phyloP scores from a whole-genome alignment of 352 stramenopile genomes.

The Phytopythium chamaehyphon region DNA sequence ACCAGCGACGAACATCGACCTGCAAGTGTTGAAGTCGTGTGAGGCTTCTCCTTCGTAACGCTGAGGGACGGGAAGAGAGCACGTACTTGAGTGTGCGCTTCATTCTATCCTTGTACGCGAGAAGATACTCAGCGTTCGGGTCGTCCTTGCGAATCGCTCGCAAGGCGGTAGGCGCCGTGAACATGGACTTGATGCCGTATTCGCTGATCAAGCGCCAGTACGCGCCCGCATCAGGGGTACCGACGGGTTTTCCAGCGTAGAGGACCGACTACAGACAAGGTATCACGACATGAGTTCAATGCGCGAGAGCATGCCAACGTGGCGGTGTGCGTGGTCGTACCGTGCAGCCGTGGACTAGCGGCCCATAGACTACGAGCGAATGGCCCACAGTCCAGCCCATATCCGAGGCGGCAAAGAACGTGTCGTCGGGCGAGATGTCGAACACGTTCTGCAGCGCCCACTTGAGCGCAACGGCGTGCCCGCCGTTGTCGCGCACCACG shows the following conservation, averaged over 20 bases:
- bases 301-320: too few species aligned
- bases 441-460: constrained; percentile 82
- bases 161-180: constrained; percentile 89
- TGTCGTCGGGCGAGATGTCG: constrained; percentile 59
- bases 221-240: constrained; percentile 77
- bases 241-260: constrained; percentile 89
- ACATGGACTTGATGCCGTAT: constrained; percentile 84
- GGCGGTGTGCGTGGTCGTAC: constrained; percentile 10
- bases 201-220: constrained; percentile 88
- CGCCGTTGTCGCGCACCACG: constrained; percentile 72
- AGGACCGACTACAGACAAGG: constrained; percentile 53
- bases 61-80: background rate
- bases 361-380: constrained; percentile 88
- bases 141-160: constrained; percentile 87
- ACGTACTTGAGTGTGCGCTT: constrained; percentile 2
- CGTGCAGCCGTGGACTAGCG: constrained; percentile 82
- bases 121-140: constrained; percentile 23
- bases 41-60: background rate
- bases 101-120: background rate
- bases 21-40: background rate
- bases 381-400: constrained; percentile 91
- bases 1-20: constrained; percentile 76
- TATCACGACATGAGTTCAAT: too few species aligned
- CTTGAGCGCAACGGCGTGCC: constrained; percentile 81
- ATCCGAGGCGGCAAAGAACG: constrained; percentile 82